phyloP scores from a whole-genome alignment of 2,329 filamentous ascomycete genomes.

The Aspergillus costaricaensis region DNA sequence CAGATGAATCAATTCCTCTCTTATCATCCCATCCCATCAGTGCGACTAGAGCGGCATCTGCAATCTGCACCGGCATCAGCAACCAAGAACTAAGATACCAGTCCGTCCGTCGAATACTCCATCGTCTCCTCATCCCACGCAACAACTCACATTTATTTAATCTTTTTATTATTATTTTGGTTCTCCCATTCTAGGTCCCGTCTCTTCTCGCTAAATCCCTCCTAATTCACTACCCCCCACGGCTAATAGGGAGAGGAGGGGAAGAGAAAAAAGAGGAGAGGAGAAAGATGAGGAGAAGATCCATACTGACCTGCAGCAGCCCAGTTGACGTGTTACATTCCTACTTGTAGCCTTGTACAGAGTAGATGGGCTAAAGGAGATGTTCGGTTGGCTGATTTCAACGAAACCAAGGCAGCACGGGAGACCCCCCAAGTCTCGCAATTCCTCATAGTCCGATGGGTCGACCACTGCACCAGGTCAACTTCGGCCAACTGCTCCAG shows the following conservation, averaged over 20 bases:
- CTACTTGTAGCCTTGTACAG: conserved; percentile 8
- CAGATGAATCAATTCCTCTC: not conserved
- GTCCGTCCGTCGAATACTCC: not conserved
- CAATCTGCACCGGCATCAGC: not conserved
- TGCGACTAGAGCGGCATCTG: not conserved
- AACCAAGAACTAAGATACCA: not conserved
- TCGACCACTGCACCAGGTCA: not conserved
- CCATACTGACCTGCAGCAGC: conserved; percentile 7
- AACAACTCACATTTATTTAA: not conserved
- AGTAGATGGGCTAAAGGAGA: not conserved
- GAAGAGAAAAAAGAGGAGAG: not conserved
- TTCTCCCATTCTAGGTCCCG: too few species aligned
- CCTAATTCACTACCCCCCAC: not conserved
- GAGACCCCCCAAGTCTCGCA: not conserved
- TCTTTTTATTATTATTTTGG: too few species aligned
- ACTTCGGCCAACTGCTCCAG: not conserved
- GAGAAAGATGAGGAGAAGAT: conserved; percentile 4
- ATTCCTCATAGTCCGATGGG: not conserved
- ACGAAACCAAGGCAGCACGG: not conserved
- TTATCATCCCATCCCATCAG: not conserved
- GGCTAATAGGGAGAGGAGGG: not conserved
- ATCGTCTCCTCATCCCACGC: not conserved
- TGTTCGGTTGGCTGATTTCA: not conserved
- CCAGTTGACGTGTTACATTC: conserved; percentile 16
- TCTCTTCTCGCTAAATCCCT: too few species aligned